Evolutionary conservation across 2,329 filamentous ascomycete species (phyloP).

Genomic region (Arthrobotrys pseudoclavata): DNA sequence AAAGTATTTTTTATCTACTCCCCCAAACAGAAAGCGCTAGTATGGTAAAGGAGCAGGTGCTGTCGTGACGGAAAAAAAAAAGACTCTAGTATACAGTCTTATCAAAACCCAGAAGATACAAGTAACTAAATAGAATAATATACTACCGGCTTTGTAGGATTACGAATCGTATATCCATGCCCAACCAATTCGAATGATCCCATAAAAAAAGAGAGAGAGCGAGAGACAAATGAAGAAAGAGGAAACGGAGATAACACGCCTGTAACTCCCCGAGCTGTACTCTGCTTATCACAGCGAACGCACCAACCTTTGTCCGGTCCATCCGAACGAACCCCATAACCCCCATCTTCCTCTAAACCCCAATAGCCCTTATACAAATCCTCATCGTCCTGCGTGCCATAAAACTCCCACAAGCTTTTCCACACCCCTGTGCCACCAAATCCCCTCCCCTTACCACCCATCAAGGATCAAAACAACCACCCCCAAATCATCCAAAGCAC

Average conservation of each 20-base stretch:
- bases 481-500: conserved; percentile 80
- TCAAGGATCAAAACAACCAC: conserved; percentile 71
- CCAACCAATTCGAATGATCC: background rate
- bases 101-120: conserved; percentile 9
- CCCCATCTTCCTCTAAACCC: background rate
- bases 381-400: background rate
- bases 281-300: background rate
- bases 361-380: background rate
- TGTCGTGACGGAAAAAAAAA: background rate
- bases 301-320: conserved; percentile 24
- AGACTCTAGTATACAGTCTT: conserved; percentile 41
- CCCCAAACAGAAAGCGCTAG: conserved; percentile 12
- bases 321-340: conserved; percentile 15
- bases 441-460: background rate
- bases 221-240: background rate
- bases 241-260: conserved; percentile 39
- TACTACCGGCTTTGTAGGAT: background rate
- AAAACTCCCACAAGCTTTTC: background rate
- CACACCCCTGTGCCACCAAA: background rate
- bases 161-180: background rate
- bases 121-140: background rate
- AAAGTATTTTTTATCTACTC: background rate
- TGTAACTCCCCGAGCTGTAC: conserved; percentile 33
- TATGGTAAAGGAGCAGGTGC: conserved; percentile 8
- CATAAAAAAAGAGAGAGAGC: background rate